Conservation (phyloP, 2,329 filamentous ascomycete species). For the Ascochyta lentis region DNA sequence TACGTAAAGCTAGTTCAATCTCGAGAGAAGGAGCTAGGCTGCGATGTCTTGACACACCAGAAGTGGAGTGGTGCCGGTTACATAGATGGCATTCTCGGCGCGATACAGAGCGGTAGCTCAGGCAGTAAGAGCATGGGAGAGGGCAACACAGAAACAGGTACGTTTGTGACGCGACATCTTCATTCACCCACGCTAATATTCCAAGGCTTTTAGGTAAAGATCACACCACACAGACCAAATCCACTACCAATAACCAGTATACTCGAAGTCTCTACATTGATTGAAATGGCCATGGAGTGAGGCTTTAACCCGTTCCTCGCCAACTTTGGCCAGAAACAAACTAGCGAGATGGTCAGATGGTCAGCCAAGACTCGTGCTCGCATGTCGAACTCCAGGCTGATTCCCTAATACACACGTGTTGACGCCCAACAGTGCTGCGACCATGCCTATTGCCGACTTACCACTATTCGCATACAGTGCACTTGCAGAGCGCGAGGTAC, state of each 20-base stretch:
- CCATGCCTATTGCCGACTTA: not conserved
- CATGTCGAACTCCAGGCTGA: not conserved
- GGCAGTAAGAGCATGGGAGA: slow-evolving; percentile 93
- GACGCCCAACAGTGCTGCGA: not conserved
- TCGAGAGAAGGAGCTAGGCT: slow-evolving; percentile 86
- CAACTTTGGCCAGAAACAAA: not conserved
- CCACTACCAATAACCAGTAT: not conserved
- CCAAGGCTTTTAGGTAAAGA: slow-evolving; percentile 6
- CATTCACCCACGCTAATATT: not conserved
- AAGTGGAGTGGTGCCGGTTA: slow-evolving; percentile 80
- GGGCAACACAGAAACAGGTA: slow-evolving; percentile 79
- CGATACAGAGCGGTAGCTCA: slow-evolving; percentile 89
- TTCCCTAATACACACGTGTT: not conserved
- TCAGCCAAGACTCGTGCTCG: not conserved
- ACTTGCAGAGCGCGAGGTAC: slow-evolving; percentile 1
- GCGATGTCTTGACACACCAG: slow-evolving; percentile 94
- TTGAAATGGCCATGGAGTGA: not conserved
- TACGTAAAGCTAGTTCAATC: slow-evolving; percentile 95
- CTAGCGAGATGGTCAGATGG: not conserved
- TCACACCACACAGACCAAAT: not conserved
- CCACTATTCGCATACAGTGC: not conserved
- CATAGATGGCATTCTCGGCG: slow-evolving; percentile 87
- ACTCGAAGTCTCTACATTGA: not conserved
- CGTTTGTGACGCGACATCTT: slow-evolving; percentile 11
- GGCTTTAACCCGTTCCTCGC: not conserved